These are phyloP conservation scores for Colletotrichum costaricense DNA, from an alignment of 2,329 filamentous ascomycete genomes.

Conservation along the genomic window DNA sequence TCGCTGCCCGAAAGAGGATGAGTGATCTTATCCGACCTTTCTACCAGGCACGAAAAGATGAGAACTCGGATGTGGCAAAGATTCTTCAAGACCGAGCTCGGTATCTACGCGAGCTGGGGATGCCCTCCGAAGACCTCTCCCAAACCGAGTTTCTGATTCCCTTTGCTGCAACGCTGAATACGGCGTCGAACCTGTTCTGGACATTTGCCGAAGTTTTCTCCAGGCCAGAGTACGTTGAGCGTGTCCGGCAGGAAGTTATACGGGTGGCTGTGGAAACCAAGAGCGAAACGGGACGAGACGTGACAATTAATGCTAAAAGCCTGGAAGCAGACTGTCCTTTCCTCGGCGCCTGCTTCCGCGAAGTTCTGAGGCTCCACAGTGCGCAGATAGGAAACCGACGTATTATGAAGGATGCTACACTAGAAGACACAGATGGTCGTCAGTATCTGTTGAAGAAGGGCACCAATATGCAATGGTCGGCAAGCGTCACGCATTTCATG, in stretches of 20 bases:
- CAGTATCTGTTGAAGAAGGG: slow-evolving; percentile 42
- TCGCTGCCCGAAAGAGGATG: slow-evolving; percentile 37
- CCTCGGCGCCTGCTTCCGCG: slow-evolving; percentile 55
- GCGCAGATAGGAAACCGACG: slow-evolving; percentile 40
- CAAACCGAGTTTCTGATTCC: slow-evolving; percentile 46
- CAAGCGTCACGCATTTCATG: slow-evolving; percentile 39
- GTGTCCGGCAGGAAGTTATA: slow-evolving; percentile 46
- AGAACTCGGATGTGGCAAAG: slow-evolving; percentile 41
- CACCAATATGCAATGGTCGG: slow-evolving; percentile 41
- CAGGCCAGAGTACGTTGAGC: slow-evolving; percentile 39
- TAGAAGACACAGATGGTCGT: slow-evolving; percentile 39
- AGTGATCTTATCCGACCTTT: slow-evolving; percentile 43
- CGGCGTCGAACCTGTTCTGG: slow-evolving; percentile 51
- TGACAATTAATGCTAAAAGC: slow-evolving; percentile 45
- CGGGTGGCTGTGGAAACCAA: slow-evolving; percentile 26
- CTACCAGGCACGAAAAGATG: slow-evolving; percentile 42
- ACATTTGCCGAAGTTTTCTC: slow-evolving; percentile 46
- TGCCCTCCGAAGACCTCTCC: slow-evolving; percentile 41
- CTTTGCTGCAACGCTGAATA: slow-evolving; percentile 48
- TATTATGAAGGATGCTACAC: slow-evolving; percentile 51
- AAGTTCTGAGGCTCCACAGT: slow-evolving; percentile 53
- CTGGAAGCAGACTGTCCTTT: slow-evolving; percentile 53
- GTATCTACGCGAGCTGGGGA: slow-evolving; percentile 43
- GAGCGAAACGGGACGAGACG: slow-evolving; percentile 16
- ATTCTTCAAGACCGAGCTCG: slow-evolving; percentile 43